phyloP scores from a whole-genome alignment of 1,284 basidiomycete genomes.

The Trichosporon sp. region DNA sequence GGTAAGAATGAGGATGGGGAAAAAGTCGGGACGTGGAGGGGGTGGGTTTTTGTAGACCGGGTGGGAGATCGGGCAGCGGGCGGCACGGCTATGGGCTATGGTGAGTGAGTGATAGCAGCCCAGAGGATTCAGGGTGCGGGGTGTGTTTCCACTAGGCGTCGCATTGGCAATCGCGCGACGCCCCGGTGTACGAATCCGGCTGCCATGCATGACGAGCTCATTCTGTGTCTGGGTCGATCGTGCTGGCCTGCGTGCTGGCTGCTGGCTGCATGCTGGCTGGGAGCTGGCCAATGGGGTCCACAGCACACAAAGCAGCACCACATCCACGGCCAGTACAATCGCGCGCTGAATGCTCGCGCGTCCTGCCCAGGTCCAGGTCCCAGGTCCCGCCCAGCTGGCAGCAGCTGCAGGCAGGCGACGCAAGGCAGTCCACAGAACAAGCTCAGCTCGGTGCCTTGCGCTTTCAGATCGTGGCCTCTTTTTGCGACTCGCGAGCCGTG shows the following conservation, averaged over 20 bases:
- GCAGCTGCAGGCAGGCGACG: background rate
- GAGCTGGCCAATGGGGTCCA: no score
- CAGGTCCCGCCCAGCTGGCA: background rate
- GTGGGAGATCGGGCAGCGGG: background rate
- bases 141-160: background rate
- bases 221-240: background rate
- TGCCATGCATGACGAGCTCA: background rate
- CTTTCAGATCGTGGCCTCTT: background rate
- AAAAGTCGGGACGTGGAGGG: conserved; percentile 6
- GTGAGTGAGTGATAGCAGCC: no score
- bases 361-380: no score
- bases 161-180: conserved; percentile 1
- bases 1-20: conserved; percentile 5
- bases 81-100: background rate
- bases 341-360: background rate
- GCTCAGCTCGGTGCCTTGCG: background rate
- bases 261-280: no score
- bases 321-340: background rate
- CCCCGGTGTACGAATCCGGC: background rate
- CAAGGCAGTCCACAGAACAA: background rate
- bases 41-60: background rate
- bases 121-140: background rate
- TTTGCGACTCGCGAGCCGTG: background rate
- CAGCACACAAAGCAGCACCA: no score
- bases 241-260: no score